A percentile compares a stretch with the other conserved stretches of the same genome.
Conservation (phyloP, 345 rosid genomes). For the Kernera saxatilis region DNA sequence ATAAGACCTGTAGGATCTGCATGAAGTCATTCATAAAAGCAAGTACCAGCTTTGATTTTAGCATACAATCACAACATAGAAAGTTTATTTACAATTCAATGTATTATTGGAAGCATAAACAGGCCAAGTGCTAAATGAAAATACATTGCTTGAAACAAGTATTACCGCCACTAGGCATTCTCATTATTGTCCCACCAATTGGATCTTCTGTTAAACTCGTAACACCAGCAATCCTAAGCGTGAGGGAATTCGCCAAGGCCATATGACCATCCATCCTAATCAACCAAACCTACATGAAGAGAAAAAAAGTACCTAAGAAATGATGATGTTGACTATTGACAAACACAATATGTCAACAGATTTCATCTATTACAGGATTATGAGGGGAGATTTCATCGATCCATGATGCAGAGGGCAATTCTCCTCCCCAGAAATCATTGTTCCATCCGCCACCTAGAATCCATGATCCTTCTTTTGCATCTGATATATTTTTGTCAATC, state of each 20-base stretch:
- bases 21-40: slow-evolving; percentile 7
- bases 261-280: slow-evolving; percentile 90
- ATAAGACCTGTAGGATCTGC: slow-evolving; percentile 82
- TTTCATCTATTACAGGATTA: slow-evolving; percentile 56
- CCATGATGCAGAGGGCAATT: slow-evolving; percentile 74
- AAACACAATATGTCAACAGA: background rate
- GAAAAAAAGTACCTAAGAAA: background rate
- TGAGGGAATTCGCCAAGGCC: slow-evolving; percentile 84
- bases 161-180: slow-evolving; percentile 60
- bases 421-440: slow-evolving; percentile 96
- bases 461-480: slow-evolving; percentile 63
- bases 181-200: slow-evolving; percentile 60
- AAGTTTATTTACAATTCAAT: background rate
- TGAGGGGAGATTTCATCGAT: slow-evolving; percentile 64
- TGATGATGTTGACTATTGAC: background rate
- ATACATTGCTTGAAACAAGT: background rate
- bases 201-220: slow-evolving; percentile 56
- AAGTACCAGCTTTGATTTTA: background rate
- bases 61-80: slow-evolving; percentile 6
- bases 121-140: background rate
- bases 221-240: slow-evolving; percentile 64
- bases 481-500: slow-evolving; percentile 30
- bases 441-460: slow-evolving; percentile 95
- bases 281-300: slow-evolving; percentile 62
- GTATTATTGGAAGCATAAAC: background rate